Evolutionary conservation across 2,329 filamentous ascomycete genomes (phyloP), one percentile per base, ranked within the genome.

Genomic region (Colletotrichum australisinense): DNA sequence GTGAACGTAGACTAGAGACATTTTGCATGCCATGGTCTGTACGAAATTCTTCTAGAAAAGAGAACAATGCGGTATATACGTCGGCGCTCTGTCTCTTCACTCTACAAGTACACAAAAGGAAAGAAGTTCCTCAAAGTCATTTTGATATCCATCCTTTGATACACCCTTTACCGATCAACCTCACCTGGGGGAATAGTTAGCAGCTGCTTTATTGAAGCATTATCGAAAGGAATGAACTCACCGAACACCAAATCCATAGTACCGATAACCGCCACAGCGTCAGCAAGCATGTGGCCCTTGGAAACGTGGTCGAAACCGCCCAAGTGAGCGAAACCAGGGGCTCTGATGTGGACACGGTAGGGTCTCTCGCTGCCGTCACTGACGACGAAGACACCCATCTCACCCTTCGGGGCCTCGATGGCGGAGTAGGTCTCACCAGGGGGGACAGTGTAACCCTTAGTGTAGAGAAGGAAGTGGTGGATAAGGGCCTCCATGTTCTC

Each of bases 401-500:
- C 97, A 79, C 97, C 97, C 93, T 99, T 99, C 74, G 97, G 97
- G n/a, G 97, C 97, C 88, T 99, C 97, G 76, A 99, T 99, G 75
- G 93, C 96, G 59, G 93, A 95, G 89, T 99, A 99, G 6, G 97
- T 99, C 89, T 99, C 97, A 75, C 97, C 97, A 8, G 97, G 97
- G 56, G 97, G 97, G 4, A 99, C 97, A 57, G 95, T 91, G 85
- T 99, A 99, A 73, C 97, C 97, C 90, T 99, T 99, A 84, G 95
- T 98, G 88, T 96, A 99, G 67, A 99, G 92, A 77, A 99, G 87
- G 90, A 99, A 99, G 88, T 99, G 97, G 87, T 99, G 97, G 82
- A 99, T 99, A 56, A 99, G 91, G 52, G 97, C 95, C 87, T 99
- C 97, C 97, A 99, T 99, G 88, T 99, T 99, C 91, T 99, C 97